Base-by-base conservation (phyloP, 2,329 filamentous ascomycete genomes). In the Fusarium stilboides region DNA sequence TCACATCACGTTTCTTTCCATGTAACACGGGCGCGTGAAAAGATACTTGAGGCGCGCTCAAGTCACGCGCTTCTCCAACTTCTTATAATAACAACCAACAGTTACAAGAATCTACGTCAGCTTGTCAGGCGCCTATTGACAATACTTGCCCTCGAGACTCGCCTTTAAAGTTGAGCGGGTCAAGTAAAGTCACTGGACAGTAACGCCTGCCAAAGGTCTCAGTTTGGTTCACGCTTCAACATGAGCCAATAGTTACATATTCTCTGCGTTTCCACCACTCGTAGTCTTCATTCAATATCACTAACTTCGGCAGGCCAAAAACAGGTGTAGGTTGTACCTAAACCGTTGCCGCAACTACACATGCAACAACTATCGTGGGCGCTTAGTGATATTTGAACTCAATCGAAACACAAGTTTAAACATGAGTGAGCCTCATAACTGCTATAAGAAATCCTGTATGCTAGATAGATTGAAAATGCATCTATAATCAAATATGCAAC, bases 101-200 rank as follows among this genome's bases (percentile, higher is more conserved):
- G 20, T 15, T 63, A 52, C 52, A 28, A 51, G 20, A 33, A 46
- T 49, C 42, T 39, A 54, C 60, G 34, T 62, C 61, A 69, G 36
- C 36, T 33, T 28, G 67, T 67, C 66, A 69, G 66, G 62, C 66
- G 66, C 66, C 57, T 46, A 53, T 37, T 26, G 34, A 46, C 65
- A 51, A 49, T 46, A 19, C 51, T 44, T 40, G 28, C 19, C 65
- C 54, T 46, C 60, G 46, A 70, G 66, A 58, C 50, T 70, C 46
- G 54, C 46, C 57, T 64, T 54, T 54, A 70, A 39, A 64, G 33
- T 33, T 19, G 34, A 56, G 49, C 51, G 43, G 53, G 67, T 56
- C 68, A 53, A 42, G 56, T 22, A 46, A 57, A 73, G 65, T 74
- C 68, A 74, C 72, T 74, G 70, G 71, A 73, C 57, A 55, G 24